Conservation (phyloP, 768 basidiomycete genomes). For the Lactarius indigo region DNA sequence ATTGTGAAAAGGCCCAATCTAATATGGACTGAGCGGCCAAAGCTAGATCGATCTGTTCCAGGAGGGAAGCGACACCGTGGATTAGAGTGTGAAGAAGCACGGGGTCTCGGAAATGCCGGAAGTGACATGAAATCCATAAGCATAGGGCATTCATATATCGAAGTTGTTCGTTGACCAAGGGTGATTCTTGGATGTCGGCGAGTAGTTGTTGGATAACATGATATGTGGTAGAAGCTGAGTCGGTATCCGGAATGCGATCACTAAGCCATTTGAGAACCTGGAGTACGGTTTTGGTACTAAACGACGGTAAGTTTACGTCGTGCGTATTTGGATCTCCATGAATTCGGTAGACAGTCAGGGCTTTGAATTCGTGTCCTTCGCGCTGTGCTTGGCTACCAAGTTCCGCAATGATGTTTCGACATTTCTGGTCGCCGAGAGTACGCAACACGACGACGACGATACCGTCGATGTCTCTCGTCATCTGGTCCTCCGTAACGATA, state of each 20-base stretch:
- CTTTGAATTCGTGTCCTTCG: constrained; percentile 44
- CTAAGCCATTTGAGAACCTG: constrained; percentile 60
- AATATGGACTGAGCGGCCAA: constrained; percentile 71
- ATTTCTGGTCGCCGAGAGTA: constrained; percentile 66
- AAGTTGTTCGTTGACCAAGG: constrained; percentile 80
- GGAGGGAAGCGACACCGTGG: constrained; percentile 60
- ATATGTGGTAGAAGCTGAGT: constrained; percentile 61
- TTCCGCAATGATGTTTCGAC: constrained; percentile 48
- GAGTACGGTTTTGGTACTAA: constrained; percentile 47
- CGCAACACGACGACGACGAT: constrained; percentile 59
- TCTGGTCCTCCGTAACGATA: constrained; percentile 35
- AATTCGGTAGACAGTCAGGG: constrained; percentile 51
- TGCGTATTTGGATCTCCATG: constrained; percentile 50
- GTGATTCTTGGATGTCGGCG: constrained; percentile 56
- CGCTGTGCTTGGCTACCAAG: constrained; percentile 42
- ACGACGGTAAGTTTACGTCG: constrained; percentile 63
- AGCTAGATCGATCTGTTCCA: constrained; percentile 65
- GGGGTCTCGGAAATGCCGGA: constrained; percentile 50
- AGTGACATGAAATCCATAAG: constrained; percentile 66
- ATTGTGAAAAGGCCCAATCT: constrained; percentile 67
- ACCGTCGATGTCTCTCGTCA: constrained; percentile 48
- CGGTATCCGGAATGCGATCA: constrained; percentile 38
- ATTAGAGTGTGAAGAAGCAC: constrained; percentile 66
- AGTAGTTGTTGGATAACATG: constrained; percentile 76
- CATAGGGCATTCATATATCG: constrained; percentile 70